phyloP scores from a whole-genome alignment of 352 stramenopile genomes.

The Aphanomyces stellatus region DNA sequence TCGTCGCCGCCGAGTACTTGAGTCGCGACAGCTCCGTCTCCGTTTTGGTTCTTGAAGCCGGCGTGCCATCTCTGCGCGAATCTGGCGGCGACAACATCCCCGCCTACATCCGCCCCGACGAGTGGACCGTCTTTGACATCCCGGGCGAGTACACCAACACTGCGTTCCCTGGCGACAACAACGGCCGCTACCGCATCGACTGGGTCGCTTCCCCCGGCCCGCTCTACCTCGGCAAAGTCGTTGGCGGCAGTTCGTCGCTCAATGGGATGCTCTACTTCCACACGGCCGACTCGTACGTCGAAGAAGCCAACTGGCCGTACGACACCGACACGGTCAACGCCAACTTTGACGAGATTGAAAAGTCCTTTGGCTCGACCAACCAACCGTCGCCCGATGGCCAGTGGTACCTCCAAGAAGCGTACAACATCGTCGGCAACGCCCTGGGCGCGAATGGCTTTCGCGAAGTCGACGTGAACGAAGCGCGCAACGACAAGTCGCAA shows the following conservation, averaged over 20 bases:
- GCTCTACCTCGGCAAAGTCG: constrained; percentile 60
- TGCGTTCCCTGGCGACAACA: constrained; percentile 37
- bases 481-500: constrained; percentile 48
- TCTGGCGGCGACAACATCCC: constrained; percentile 37
- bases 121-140: constrained; percentile 55
- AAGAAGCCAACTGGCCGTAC: constrained; percentile 39
- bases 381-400: constrained; percentile 37
- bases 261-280: constrained; percentile 82
- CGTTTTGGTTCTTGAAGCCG: constrained; percentile 6
- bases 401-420: constrained; percentile 46
- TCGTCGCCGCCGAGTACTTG: constrained; percentile 49
- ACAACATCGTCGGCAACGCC: constrained; percentile 35
- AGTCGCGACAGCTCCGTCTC: constrained; percentile 22
- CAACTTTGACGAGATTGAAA: constrained; percentile 46
- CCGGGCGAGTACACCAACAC: constrained; percentile 44
- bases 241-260: constrained; percentile 74
- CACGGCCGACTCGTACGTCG: constrained; percentile 39
- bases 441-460: constrained; percentile 30
- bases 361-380: constrained; percentile 36
- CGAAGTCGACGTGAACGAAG: constrained; percentile 35
- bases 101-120: constrained; percentile 27
- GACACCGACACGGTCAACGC: constrained; percentile 44
- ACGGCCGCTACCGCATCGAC: constrained; percentile 36
- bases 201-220: constrained; percentile 31
- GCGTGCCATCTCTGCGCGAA: constrained; percentile 20